These are phyloP conservation scores for Huntiella bhutanensis DNA, from an alignment of 2,329 filamentous ascomycete genomes.

Conservation along the genomic window DNA sequence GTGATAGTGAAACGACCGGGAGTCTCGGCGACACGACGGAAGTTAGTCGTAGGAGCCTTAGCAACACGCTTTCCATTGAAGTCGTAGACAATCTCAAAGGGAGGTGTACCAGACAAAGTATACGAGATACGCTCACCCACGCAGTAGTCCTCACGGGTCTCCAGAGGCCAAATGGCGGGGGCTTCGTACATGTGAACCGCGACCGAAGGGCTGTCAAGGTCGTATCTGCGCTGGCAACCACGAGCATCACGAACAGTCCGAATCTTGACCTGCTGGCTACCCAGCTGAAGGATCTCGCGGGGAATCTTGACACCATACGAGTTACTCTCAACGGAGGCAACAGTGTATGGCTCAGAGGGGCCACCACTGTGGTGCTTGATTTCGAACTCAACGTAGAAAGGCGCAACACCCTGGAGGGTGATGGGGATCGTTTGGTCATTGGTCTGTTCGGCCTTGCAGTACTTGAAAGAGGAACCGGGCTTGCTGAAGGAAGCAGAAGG, in stretches of 20 bases:
- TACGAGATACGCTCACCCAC: slow-evolving; percentile 90
- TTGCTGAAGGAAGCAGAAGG: slow-evolving; percentile 67
- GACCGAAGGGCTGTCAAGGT: slow-evolving; percentile 53
- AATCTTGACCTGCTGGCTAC: slow-evolving; percentile 76
- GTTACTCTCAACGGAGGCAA: slow-evolving; percentile 59
- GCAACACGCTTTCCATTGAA: slow-evolving; percentile 74
- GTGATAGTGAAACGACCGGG: slow-evolving; percentile 80
- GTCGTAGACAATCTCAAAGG: slow-evolving; percentile 82
- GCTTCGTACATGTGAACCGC: slow-evolving; percentile 87
- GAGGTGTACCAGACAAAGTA: slow-evolving; percentile 72
- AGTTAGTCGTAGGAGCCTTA: slow-evolving; percentile 58
- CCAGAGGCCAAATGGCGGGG: slow-evolving; percentile 73
- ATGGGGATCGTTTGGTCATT: slow-evolving; percentile 80
- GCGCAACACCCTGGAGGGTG: slow-evolving; percentile 60
- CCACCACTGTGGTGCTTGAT: slow-evolving; percentile 77
- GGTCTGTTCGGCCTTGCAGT: slow-evolving; percentile 68
- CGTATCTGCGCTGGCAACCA: slow-evolving; percentile 66
- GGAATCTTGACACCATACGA: slow-evolving; percentile 69
- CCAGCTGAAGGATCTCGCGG: slow-evolving; percentile 64
- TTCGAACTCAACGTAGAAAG: slow-evolving; percentile 79
- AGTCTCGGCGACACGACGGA: slow-evolving; percentile 82
- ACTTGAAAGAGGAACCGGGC: slow-evolving; percentile 86
- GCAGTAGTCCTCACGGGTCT: slow-evolving; percentile 74
- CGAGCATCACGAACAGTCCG: slow-evolving; percentile 74
- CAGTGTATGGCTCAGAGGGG: slow-evolving; percentile 61